Conservation (phyloP, 805 yeast species). For the Tetrapisispora arboricola region DNA sequence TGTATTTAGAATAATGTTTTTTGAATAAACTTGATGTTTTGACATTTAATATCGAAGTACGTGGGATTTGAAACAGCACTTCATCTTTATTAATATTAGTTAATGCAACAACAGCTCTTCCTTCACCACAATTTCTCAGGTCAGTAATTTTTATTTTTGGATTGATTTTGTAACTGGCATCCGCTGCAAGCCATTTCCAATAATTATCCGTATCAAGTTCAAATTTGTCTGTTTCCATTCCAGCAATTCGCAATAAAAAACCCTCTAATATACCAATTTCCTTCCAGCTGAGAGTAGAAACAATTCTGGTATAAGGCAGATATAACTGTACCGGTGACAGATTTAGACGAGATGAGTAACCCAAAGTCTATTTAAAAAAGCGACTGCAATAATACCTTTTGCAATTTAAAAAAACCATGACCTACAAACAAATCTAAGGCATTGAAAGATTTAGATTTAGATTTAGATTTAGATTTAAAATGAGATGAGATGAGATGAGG, state of each 20-base stretch:
- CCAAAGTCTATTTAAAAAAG: too few species aligned
- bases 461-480: too few species aligned
- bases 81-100: constrained; percentile 55
- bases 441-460: too few species aligned
- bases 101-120: constrained; percentile 65
- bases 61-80: constrained; percentile 58
- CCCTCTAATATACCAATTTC: too few species aligned
- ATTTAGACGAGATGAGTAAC: too few species aligned
- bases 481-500: background rate
- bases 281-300: too few species aligned
- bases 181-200: constrained; percentile 34
- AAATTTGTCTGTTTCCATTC: constrained; percentile 8
- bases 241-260: background rate
- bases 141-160: constrained; percentile 53
- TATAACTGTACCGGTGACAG: too few species aligned
- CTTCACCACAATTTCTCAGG: constrained; percentile 48
- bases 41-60: constrained; percentile 46
- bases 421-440: too few species aligned
- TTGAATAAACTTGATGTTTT: constrained; percentile 37
- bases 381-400: too few species aligned
- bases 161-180: constrained; percentile 39
- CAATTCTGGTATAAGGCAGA: too few species aligned
- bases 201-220: constrained; percentile 32
- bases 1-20: background rate
- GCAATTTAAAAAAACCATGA: too few species aligned